Evolutionary conservation across 495 filamentous ascomycete genomes (phyloP).

Genomic region (Hypoxylon perforatum): DNA sequence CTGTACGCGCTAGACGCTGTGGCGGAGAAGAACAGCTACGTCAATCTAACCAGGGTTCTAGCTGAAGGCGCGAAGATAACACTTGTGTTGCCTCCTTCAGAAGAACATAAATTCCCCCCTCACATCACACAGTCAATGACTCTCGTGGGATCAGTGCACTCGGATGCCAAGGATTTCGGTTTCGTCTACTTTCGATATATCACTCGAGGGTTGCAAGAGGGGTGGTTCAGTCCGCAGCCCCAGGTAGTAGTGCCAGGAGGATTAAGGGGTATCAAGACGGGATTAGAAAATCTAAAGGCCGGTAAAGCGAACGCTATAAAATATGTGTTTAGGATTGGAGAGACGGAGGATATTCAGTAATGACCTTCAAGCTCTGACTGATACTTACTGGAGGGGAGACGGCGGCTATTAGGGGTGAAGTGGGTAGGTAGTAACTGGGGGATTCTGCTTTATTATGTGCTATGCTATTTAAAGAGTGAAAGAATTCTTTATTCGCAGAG

Average conservation of each 20-base stretch:
- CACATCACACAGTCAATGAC: conserved; percentile 50
- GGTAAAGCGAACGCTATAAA: conserved; percentile 76
- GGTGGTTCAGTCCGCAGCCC: conserved; percentile 72
- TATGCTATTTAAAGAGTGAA: no score
- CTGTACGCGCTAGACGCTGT: conserved; percentile 71
- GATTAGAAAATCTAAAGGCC: conserved; percentile 64
- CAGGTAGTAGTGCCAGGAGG: conserved; percentile 70
- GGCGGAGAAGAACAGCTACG: conserved; percentile 61
- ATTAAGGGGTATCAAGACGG: conserved; percentile 66
- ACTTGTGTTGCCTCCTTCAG: conserved; percentile 60
- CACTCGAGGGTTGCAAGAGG: conserved; percentile 62
- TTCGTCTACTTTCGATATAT: conserved; percentile 66
- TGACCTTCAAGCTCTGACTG: no score
- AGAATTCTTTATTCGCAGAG: no score
- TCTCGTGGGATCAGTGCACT: conserved; percentile 64
- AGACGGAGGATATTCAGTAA: conserved; percentile 60
- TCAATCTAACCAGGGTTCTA: conserved; percentile 53
- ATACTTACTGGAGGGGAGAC: no score
- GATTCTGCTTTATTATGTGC: neutral
- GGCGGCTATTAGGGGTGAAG: no score
- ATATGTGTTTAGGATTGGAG: conserved; percentile 74
- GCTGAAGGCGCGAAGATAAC: conserved; percentile 61
- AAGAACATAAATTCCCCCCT: conserved; percentile 52
- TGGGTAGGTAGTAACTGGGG: neutral
- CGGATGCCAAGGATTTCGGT: conserved; percentile 65